phyloP scores from a whole-genome alignment of 345 rosid genomes.

The Microthlaspi erraticum region DNA sequence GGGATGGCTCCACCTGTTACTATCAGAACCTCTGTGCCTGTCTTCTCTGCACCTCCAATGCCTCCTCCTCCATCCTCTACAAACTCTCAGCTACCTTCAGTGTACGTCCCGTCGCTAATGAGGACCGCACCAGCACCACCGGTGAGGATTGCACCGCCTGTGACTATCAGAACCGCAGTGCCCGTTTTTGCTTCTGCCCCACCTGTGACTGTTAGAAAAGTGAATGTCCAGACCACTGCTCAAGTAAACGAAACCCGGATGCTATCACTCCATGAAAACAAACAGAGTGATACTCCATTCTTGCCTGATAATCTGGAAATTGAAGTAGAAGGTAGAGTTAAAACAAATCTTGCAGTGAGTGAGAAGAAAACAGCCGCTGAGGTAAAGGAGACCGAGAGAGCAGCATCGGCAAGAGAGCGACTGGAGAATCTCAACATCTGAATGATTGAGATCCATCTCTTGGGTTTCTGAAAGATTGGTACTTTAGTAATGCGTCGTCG shows the following conservation, averaged over 20 bases:
- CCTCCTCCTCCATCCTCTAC: slow-evolving; percentile 58
- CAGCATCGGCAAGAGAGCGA: slow-evolving; percentile 41
- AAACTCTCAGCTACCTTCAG: slow-evolving; percentile 52
- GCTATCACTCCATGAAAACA: slow-evolving; percentile 2
- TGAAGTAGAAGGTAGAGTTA: slow-evolving; percentile 23
- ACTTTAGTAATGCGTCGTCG: slow-evolving; percentile 35
- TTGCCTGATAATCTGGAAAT: slow-evolving; percentile 35
- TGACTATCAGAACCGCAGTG: slow-evolving; percentile 71
- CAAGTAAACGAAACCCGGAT: slow-evolving; percentile 29
- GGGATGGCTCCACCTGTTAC: slow-evolving; percentile 90
- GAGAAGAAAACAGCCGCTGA: slow-evolving; percentile 21
- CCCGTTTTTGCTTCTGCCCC: slow-evolving; percentile 74
- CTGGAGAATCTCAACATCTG: slow-evolving; percentile 67
- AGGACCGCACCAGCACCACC: slow-evolving; percentile 40
- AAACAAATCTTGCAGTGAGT: slow-evolving; percentile 5
- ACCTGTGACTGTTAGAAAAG: slow-evolving; percentile 45
- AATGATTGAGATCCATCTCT: slow-evolving; percentile 22
- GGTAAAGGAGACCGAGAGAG: slow-evolving; percentile 44
- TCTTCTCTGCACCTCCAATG: slow-evolving; percentile 81
- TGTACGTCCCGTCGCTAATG: slow-evolving; percentile 49
- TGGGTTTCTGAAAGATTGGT: slow-evolving; percentile 41
- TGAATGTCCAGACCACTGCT: slow-evolving; percentile 41
- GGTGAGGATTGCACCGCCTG: slow-evolving; percentile 65
- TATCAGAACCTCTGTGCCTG: slow-evolving; percentile 76
- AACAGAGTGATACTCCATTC: slow-evolving; percentile 15